phyloP scores from a whole-genome alignment of 2,329 filamentous ascomycete species.

The Dactylellina parvicollis region DNA sequence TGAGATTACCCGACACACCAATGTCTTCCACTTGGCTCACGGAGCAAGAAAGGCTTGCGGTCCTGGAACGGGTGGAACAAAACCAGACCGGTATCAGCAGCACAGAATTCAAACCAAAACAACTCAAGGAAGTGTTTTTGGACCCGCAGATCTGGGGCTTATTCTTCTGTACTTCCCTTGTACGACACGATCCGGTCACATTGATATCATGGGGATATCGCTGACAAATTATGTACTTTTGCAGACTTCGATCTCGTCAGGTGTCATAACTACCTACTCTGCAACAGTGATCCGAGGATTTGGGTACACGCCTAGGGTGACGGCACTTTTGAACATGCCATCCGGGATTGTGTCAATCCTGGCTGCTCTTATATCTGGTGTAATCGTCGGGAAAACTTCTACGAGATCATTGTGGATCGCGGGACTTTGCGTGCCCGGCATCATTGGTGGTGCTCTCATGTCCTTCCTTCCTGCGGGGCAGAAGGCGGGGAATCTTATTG shows the following conservation, averaged over 20 bases:
- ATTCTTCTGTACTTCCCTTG: constrained; percentile 65
- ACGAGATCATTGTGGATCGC: constrained; percentile 42
- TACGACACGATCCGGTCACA: constrained; percentile 59
- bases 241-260: constrained; percentile 66
- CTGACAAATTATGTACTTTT: constrained; percentile 24
- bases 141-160: constrained; percentile 68
- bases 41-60: constrained; percentile 63
- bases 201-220: constrained; percentile 14
- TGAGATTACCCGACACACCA: constrained; percentile 66
- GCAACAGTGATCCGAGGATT: constrained; percentile 66
- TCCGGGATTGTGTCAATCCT: constrained; percentile 67
- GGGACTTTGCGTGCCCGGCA: constrained; percentile 63
- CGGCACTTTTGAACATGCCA: constrained; percentile 69
- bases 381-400: constrained; percentile 35
- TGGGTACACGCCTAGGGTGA: constrained; percentile 63
- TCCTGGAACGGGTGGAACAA: constrained; percentile 67
- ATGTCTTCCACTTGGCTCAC: constrained; percentile 63
- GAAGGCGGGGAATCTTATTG: constrained; percentile 64
- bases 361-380: constrained; percentile 65
- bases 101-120: constrained; percentile 66
- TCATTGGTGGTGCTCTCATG: constrained; percentile 66
- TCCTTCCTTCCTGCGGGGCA: constrained; percentile 65
- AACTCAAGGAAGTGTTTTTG: constrained; percentile 66
- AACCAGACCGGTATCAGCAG: constrained; percentile 70
- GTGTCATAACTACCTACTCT: constrained; percentile 68